Conservation (phyloP, 495 filamentous ascomycete genomes). For the Talaromyces borbonicus region DNA sequence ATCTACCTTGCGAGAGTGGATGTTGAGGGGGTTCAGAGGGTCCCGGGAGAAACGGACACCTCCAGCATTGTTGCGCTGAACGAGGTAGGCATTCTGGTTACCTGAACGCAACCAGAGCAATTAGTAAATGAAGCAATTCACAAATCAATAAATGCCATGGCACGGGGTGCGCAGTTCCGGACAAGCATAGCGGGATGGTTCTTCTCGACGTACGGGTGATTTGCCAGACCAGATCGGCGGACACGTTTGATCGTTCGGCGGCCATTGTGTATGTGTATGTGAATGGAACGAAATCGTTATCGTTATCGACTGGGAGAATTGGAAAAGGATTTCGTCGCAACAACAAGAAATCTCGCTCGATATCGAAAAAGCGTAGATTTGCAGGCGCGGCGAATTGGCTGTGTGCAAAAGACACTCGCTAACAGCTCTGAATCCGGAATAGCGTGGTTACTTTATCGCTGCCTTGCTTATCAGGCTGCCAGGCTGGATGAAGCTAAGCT, state of each 20-base stretch:
- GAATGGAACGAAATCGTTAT: no score
- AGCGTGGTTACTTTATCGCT: not conserved
- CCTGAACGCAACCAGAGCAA: conserved; percentile 37
- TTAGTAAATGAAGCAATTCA: not conserved
- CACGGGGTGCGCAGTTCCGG: no score
- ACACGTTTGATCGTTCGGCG: conserved; percentile 51
- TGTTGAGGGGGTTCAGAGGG: conserved; percentile 81
- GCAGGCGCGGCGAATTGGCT: no score
- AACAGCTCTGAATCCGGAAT: conserved; percentile 4
- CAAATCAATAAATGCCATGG: no score
- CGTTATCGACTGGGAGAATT: no score
- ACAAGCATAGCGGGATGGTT: not conserved
- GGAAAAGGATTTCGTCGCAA: no score
- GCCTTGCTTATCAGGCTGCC: not conserved
- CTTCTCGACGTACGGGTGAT: conserved; percentile 71
- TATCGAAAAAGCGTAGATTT: no score
- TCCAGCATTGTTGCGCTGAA: conserved; percentile 70
- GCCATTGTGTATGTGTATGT: conserved; percentile 26
- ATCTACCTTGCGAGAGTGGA: conserved; percentile 79
- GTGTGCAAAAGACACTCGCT: no score
- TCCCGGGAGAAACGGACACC: conserved; percentile 86
- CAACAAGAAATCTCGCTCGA: no score
- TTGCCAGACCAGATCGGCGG: conserved; percentile 85
- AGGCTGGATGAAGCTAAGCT: no score
- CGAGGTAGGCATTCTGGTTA: conserved; percentile 71